phyloP scores from a whole-genome alignment of 2,329 filamentous ascomycete genomes.

The Aspergillus transmontanensis region DNA sequence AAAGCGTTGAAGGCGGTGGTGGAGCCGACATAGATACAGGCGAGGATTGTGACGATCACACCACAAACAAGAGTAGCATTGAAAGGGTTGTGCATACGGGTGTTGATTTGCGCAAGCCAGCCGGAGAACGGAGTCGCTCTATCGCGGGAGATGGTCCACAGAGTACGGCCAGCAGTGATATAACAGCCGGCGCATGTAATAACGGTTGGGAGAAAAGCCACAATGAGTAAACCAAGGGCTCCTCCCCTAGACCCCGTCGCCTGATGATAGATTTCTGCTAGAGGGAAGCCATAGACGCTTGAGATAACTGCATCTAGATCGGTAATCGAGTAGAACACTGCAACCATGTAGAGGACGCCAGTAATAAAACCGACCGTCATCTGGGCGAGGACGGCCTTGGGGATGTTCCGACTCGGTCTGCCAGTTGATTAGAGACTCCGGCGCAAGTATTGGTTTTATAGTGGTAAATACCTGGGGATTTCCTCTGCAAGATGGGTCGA shows the following conservation, averaged over 20 bases:
- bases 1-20: constrained; percentile 60
- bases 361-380: constrained; percentile 51
- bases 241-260: constrained; percentile 53
- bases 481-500: constrained; percentile 68
- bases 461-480: constrained; percentile 49
- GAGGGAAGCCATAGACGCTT: constrained; percentile 45
- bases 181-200: constrained; percentile 58
- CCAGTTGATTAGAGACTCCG: constrained; percentile 12
- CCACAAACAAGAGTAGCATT: constrained; percentile 60
- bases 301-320: constrained; percentile 32
- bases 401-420: constrained; percentile 48
- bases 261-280: constrained; percentile 52
- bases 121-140: constrained; percentile 60
- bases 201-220: constrained; percentile 58
- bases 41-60: constrained; percentile 55
- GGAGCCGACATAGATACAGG: constrained; percentile 60
- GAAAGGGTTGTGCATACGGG: constrained; percentile 60
- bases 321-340: constrained; percentile 55
- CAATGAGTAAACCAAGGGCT: constrained; percentile 60
- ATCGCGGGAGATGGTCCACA: constrained; percentile 63
- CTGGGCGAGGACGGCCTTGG: constrained; percentile 54
- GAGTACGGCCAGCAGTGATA: constrained; percentile 62
- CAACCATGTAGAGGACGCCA: constrained; percentile 52
- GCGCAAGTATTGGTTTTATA: neutral
- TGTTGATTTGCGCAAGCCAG: constrained; percentile 58